Evolutionary conservation across 1,139 yeast genomes (phyloP).

Genomic region (Yamadazyma dendronema): DNA sequence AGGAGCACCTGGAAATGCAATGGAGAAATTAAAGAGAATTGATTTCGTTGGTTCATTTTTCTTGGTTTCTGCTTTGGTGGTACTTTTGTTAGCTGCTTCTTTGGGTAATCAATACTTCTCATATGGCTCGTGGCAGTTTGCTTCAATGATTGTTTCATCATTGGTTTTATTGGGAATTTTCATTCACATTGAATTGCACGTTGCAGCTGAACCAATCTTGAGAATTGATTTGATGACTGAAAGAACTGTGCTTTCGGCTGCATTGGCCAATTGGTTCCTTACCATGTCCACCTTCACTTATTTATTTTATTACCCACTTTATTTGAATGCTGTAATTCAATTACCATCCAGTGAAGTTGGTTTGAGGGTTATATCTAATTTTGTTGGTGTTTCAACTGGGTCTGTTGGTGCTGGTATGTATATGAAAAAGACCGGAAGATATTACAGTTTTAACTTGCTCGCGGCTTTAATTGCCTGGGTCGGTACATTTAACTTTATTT

Average conservation of each 20-base stretch:
- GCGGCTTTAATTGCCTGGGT: constrained; percentile 45
- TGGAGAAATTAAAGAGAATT: constrained; percentile 51
- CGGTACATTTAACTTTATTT: constrained; percentile 44
- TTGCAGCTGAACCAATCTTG: constrained; percentile 66
- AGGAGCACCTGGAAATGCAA: constrained; percentile 38
- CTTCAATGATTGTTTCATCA: constrained; percentile 23
- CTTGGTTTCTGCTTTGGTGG: constrained; percentile 54
- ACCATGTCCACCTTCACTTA: constrained; percentile 56
- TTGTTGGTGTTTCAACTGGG: constrained; percentile 67
- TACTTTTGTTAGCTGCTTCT: constrained; percentile 62
- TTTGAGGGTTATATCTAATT: constrained; percentile 59
- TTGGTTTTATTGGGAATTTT: constrained; percentile 28
- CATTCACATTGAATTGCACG: constrained; percentile 51
- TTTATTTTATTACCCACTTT: constrained; percentile 65
- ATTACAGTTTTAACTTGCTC: constrained; percentile 48
- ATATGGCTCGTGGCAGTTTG: constrained; percentile 33
- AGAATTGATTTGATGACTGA: constrained; percentile 56
- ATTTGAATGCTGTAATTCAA: constrained; percentile 55
- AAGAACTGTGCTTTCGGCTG: constrained; percentile 61
- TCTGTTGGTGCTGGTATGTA: constrained; percentile 68
- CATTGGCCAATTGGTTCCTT: constrained; percentile 65
- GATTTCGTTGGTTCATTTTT: constrained; percentile 72
- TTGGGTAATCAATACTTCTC: constrained; percentile 62
- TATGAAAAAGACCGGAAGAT: constrained; percentile 69
- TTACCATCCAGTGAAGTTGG: constrained; percentile 62